These are phyloP conservation scores for Trichoderma sp. DNA, from an alignment of 2,329 filamentous ascomycete genomes.

Conservation along the genomic window DNA sequence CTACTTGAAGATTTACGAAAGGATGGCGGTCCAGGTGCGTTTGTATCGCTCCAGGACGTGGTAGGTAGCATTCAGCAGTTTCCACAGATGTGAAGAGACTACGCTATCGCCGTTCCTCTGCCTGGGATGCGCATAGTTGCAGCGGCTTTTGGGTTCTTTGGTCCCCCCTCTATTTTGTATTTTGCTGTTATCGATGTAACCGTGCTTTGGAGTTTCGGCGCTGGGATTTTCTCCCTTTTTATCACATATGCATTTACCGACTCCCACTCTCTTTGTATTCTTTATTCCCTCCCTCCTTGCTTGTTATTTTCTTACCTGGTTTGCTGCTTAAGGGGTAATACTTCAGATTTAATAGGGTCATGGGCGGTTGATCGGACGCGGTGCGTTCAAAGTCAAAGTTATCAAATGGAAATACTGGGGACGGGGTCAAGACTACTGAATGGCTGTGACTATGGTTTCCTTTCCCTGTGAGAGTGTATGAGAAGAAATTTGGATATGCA, in stretches of 20 bases:
- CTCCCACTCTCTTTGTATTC: background rate
- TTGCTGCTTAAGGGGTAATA: background rate
- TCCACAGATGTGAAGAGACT: slow-evolving; percentile 33
- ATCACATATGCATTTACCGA: background rate
- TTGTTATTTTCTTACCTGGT: background rate
- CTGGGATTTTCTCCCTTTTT: background rate
- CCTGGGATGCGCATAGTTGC: background rate
- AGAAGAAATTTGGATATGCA: background rate
- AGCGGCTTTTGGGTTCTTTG: background rate
- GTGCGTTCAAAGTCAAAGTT: background rate
- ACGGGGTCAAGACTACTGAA: background rate
- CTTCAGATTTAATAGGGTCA: background rate
- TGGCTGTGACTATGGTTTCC: background rate
- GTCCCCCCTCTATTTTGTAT: background rate
- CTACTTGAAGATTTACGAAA: slow-evolving; percentile 81
- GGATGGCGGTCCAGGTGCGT: slow-evolving; percentile 79
- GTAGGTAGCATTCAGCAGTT: slow-evolving; percentile 52
- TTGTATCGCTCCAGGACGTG: slow-evolving; percentile 67
- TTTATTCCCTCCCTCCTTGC: background rate
- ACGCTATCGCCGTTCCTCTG: background rate
- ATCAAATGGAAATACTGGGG: background rate
- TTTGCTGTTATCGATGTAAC: background rate
- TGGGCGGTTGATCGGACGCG: background rate
- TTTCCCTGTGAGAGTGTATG: background rate
- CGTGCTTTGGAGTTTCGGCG: slow-evolving; percentile 4